A percentile compares a stretch with the other conserved stretches of the same genome.
These are phyloP conservation scores for Wickerhamiella galacta DNA, from an alignment of 805 yeast species.

Conservation along the genomic window DNA sequence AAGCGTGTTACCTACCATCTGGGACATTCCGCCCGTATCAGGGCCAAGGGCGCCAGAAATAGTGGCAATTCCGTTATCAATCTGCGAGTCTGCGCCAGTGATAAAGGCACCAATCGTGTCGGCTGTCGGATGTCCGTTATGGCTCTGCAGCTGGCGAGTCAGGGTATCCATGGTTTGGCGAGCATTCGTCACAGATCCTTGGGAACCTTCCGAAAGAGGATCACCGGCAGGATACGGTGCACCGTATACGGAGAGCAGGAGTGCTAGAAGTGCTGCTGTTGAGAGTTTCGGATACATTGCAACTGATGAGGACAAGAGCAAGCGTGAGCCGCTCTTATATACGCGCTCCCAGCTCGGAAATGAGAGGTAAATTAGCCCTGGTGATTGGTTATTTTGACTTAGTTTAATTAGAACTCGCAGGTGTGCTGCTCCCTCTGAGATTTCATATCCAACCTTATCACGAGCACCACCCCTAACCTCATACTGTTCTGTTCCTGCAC, in stretches of 20 bases:
- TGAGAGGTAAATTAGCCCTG: no score
- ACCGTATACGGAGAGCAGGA: not conserved
- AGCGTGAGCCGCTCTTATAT: no score
- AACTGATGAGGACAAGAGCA: no score
- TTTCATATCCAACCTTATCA: no score
- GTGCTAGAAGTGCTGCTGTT: not conserved
- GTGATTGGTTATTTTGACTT: no score
- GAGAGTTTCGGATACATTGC: no score
- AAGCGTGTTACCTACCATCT: constrained; percentile 15
- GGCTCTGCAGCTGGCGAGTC: constrained; percentile 7
- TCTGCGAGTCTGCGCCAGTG: constrained; percentile 22
- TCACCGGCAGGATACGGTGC: constrained; percentile 1
- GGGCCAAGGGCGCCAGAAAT: constrained; percentile 11
- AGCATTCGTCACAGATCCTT: constrained; percentile 12
- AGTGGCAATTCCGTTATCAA: constrained; percentile 18
- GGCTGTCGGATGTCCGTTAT: constrained; percentile 14
- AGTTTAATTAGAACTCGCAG: no score
- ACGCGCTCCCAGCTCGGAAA: no score
- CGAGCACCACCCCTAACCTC: no score
- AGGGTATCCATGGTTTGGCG: constrained; percentile 13
- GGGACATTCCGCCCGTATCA: constrained; percentile 15
- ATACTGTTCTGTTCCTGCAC: no score
- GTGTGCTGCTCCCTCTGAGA: no score
- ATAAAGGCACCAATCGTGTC: constrained; percentile 14
- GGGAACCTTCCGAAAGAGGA: constrained; percentile 7